Conservation (phyloP, 78 protist species). For the Polysphondylium violaceum region DNA sequence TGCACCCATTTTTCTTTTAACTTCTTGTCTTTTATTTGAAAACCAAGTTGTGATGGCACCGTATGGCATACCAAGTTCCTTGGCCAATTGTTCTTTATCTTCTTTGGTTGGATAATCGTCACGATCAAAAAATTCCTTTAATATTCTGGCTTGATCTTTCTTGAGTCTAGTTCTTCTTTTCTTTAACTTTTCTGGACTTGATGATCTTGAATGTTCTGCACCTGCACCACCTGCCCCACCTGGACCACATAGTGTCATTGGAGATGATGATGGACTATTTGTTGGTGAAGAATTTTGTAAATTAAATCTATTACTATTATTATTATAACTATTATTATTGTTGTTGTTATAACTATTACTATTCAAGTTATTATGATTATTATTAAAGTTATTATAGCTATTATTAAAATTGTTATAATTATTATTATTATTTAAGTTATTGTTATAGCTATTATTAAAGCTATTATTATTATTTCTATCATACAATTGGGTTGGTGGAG, state of each 20-base stretch:
- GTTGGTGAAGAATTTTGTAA: no score
- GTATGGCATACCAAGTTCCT: constrained; percentile 31
- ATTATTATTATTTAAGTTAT: constrained; percentile 11
- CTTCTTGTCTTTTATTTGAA: constrained; percentile 71
- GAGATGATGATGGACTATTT: constrained; percentile 2
- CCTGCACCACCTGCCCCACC: neutral
- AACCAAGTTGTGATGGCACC: constrained; percentile 75
- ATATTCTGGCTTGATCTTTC: constrained; percentile 45
- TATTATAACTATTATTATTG: neutral
- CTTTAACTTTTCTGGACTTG: constrained; percentile 23
- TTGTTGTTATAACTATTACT: no score
- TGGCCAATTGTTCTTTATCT: constrained; percentile 56
- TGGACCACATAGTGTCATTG: neutral
- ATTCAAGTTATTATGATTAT: neutral
- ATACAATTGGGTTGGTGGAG: constrained; percentile 18
- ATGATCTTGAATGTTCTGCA: neutral
- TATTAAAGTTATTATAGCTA: neutral
- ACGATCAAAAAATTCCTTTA: constrained; percentile 45
- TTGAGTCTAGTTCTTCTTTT: constrained; percentile 69
- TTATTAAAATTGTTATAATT: neutral
- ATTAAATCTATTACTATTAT: no score
- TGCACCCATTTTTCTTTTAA: constrained; percentile 21
- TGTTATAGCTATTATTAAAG: neutral
- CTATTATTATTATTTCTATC: neutral
- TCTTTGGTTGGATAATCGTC: constrained; percentile 74